Conservation (phyloP, 371 early-diverging fungal genomes). For the Chytridiales sp. region DNA sequence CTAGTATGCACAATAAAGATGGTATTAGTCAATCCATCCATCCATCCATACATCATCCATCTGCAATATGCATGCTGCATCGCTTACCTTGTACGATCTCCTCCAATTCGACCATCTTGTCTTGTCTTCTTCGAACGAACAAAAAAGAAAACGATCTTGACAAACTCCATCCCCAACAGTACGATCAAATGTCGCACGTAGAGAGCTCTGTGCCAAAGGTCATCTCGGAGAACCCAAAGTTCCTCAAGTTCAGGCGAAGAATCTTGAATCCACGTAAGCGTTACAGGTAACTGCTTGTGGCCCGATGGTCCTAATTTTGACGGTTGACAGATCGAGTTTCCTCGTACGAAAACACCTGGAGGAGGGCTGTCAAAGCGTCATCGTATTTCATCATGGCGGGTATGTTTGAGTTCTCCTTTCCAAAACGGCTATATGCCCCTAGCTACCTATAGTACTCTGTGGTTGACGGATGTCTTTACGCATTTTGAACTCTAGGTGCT, state of each 20-base stretch:
- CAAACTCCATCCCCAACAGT: background rate
- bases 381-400: background rate
- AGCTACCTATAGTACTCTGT: background rate
- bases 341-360: conserved; percentile 13
- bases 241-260: conserved; percentile 31
- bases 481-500: background rate
- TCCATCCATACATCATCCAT: too few relatives aligned
- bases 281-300: conserved; percentile 9
- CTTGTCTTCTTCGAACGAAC: background rate
- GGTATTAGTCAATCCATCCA: too few relatives aligned
- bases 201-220: conserved; percentile 24
- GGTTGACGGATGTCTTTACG: background rate
- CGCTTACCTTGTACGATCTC: too few relatives aligned
- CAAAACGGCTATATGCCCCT: background rate
- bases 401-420: conserved; percentile 1
- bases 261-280: conserved; percentile 30
- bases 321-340: conserved; percentile 5
- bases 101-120: background rate
- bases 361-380: background rate
- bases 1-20: too few relatives aligned
- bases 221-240: conserved; percentile 19
- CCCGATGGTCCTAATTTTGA: conserved; percentile 5
- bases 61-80: too few relatives aligned
- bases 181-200: conserved; percentile 19
- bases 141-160: background rate